These are phyloP conservation scores for Neurospora africana DNA, from an alignment of 495 filamentous ascomycete genomes.

Conservation along the genomic window DNA sequence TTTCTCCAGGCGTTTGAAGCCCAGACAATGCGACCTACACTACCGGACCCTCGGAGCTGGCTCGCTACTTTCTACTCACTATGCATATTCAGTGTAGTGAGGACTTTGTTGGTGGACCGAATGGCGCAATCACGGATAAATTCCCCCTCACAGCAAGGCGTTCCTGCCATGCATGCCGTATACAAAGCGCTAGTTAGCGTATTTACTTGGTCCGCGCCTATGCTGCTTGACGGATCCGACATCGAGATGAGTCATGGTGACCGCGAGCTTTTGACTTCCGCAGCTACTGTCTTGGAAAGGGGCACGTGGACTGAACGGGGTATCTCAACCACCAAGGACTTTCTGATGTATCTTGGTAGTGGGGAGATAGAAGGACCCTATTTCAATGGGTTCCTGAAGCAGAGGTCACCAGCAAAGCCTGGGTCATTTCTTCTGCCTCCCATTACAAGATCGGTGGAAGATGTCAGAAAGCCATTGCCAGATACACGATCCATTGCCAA, in stretches of 20 bases:
- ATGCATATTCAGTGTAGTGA: conserved; percentile 41
- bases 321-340: conserved; percentile 32
- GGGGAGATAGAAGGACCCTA: conserved; percentile 28
- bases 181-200: conserved; percentile 36
- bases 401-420: conserved; percentile 25
- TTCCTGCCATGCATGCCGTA: conserved; percentile 34
- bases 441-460: conserved; percentile 21
- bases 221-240: conserved; percentile 30
- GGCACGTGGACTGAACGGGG: conserved; percentile 33
- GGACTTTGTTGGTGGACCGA: conserved; percentile 35
- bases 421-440: conserved; percentile 22
- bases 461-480: conserved; percentile 30
- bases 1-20: conserved; percentile 38
- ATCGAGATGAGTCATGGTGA: conserved; percentile 25
- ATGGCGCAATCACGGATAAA: conserved; percentile 23
- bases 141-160: conserved; percentile 23
- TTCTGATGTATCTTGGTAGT: conserved; percentile 34
- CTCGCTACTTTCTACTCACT: conserved; percentile 36
- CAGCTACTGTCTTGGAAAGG: conserved; percentile 24
- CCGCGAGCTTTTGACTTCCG: conserved; percentile 24
- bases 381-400: conserved; percentile 36
- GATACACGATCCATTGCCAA: conserved; percentile 31
- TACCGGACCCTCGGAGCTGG: conserved; percentile 33
- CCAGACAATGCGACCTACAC: conserved; percentile 24
- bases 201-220: conserved; percentile 31